Base-by-base conservation (phyloP, 148 eudicot genomes). In the Chenopodium album region DNA sequence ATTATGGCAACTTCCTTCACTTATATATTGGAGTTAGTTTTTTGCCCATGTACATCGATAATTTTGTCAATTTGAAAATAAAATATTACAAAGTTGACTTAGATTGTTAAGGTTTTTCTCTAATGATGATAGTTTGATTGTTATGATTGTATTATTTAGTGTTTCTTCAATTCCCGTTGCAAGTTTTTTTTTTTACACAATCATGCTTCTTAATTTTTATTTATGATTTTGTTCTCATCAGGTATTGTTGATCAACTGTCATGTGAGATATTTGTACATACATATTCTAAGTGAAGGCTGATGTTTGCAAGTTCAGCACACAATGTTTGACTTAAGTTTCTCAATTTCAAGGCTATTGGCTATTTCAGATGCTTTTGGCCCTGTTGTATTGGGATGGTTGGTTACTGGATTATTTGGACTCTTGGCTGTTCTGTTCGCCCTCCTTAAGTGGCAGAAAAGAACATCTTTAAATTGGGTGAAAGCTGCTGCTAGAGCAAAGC, bases 401-500 rank as follows among this genome's bases (percentile, higher is more conserved):
- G 84, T 94, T 81, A 91, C 93, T 71, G 98, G 90, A 78, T 88
- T 93, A 80, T 81, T 92, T 84, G 94, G 93, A 69, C 60, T 94
- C 79, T 69, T 94, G 44, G 97, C 90, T 73, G 47, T 90, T 87
- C 85, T 84, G 50, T 92, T 90, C 77, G 93, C 89, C 20, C 84
- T 90, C 71, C 88, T 92, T 79, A 94, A 86, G 84, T 94, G 97
- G 94, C 97, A 92, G 80, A 87, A 83, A 82, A 90, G 82, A 82
- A 84, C 88, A 32, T 91, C 97, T 69, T 83, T 92, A 71, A 89
- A 94, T 78, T 91, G 97, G 98, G 97, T 92, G 78, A 94, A 94
- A 88, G 98, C 94, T 79, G 92, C 98, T 76, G 93, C 98, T 26
- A 86, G 88, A 81, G 97, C 92, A 71, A 92, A 91, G 89, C 88